Base-by-base conservation (phyloP, 441 rosid species). In the Brassica balearica region DNA sequence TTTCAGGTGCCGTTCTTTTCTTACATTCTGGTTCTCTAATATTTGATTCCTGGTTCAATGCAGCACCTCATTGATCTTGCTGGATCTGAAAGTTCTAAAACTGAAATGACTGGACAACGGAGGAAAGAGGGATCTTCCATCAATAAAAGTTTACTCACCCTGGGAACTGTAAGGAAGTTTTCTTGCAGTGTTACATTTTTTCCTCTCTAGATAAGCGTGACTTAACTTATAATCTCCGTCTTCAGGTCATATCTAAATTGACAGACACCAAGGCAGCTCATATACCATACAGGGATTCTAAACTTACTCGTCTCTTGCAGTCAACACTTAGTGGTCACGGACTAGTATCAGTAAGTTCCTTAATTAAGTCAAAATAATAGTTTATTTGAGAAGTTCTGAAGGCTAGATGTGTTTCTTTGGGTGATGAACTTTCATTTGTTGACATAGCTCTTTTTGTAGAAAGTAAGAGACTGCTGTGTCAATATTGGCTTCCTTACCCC, bases 61-160 rank as follows among this genome's bases (percentile, higher is more conserved):
- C 98, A 96, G 99, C 92, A 94, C 88, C 98, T 96, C 85, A 96
- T 96, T 85, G 99, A 96, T 90, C 98, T 96, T 84, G 99, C 99
- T 83, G 99, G 98, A 87, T 96, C 99, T 65, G 99, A 96, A 89
- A 96, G 99, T 84, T 93, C 99, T 17, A 96, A 93, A 87, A 95
- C 93, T 77, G 99, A 93, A 87, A 93, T 97, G 29, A 90, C 89
- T 77, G 98, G 99, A 68, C 72, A 89, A 74, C 92, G 99, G 76
- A 86, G 97, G 75, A 96, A 93, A 86, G 99, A 96, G 84, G 99
- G 99, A 76, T 93, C 99, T 65, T 94, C 94, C 77, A 96, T 96
- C 67, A 94, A 96, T 81, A 96, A 96, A 88, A 96, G 99, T 81
- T 83, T 96, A 86, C 88, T 96, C 69, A 96, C 99, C 69, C 94